Conservation (phyloP, 768 basidiomycete genomes). For the Naganishia kalamii region DNA sequence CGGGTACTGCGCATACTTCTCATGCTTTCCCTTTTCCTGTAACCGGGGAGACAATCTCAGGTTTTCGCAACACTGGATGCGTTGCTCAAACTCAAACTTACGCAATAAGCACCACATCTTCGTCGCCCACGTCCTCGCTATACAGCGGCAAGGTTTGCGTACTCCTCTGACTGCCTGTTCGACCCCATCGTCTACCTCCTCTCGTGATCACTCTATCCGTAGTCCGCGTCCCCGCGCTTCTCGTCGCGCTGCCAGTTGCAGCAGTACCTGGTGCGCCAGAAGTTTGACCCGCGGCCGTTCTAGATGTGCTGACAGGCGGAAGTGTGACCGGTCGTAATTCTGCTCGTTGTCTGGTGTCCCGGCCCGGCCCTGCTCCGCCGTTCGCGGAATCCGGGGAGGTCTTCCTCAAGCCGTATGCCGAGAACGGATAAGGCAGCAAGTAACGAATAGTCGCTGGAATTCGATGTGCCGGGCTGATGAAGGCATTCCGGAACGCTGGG, state of each 20-base stretch:
- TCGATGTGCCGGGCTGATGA: not conserved
- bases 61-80: not conserved
- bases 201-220: conserved; percentile 16
- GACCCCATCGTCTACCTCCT: conserved; percentile 23
- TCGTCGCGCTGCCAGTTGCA: not conserved
- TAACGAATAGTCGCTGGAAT: conserved; percentile 5
- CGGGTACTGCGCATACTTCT: conserved; percentile 5
- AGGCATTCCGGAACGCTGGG: not conserved
- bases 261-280: not conserved
- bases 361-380: not conserved
- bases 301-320: not conserved
- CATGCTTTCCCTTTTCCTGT: conserved; percentile 24
- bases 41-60: too few species aligned
- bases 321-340: not conserved
- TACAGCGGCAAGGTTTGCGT: conserved; percentile 24
- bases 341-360: not conserved
- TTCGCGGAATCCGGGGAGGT: not conserved
- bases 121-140: conserved; percentile 23
- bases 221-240: not conserved
- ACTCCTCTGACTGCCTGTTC: conserved; percentile 21
- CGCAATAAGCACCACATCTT: conserved; percentile 25
- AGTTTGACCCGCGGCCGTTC: not conserved
- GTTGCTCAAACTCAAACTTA: not conserved
- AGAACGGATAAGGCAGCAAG: conserved; percentile 2
- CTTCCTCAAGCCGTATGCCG: not conserved